A percentile compares a stretch with the other conserved stretches of the same genome.
phyloP scores from a whole-genome alignment of 83 land plant genomes.

The Diphasiastrum complanatum region DNA sequence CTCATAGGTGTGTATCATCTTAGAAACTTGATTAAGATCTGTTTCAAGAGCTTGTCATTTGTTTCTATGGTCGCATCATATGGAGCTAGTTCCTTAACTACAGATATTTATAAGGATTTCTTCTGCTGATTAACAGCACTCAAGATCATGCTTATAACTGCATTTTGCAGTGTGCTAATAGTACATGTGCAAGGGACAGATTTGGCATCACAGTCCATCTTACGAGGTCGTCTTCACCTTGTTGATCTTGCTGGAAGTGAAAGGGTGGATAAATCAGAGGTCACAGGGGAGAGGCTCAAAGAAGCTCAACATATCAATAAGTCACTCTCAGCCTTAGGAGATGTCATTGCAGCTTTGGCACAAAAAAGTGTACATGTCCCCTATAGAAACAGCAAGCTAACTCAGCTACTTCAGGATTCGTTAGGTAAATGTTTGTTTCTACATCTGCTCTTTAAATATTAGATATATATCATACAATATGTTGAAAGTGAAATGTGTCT shows the following conservation, averaged over 20 bases:
- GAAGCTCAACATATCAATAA: conserved; percentile 97
- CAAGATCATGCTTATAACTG: too few species aligned
- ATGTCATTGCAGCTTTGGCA: conserved; percentile 89
- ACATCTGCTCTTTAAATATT: too few species aligned
- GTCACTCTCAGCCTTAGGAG: conserved; percentile 95
- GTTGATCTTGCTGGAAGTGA: conserved; percentile 99
- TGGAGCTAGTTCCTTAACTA: conserved; percentile 1
- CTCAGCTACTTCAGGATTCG: conserved; percentile 91
- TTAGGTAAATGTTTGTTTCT: too few species aligned
- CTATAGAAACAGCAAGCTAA: conserved; percentile 90
- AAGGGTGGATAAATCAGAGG: conserved; percentile 89
- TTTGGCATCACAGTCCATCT: conserved; percentile 53
- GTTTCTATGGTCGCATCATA: background rate
- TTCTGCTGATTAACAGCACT: too few species aligned
- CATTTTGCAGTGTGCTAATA: conserved; percentile 83
- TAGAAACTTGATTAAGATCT: too few species aligned
- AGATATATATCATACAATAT: too few species aligned
- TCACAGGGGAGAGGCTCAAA: conserved; percentile 89
- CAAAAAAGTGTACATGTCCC: conserved; percentile 88
- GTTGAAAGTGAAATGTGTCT: too few species aligned
- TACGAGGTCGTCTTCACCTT: conserved; percentile 91
- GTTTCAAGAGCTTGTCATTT: background rate
- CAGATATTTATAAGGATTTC: too few species aligned
- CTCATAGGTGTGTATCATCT: conserved; percentile 57
- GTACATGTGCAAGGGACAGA: conserved; percentile 94